These are phyloP conservation scores for Boletus insuetus DNA, from an alignment of 768 basidiomycete genomes.

Conservation along the genomic window DNA sequence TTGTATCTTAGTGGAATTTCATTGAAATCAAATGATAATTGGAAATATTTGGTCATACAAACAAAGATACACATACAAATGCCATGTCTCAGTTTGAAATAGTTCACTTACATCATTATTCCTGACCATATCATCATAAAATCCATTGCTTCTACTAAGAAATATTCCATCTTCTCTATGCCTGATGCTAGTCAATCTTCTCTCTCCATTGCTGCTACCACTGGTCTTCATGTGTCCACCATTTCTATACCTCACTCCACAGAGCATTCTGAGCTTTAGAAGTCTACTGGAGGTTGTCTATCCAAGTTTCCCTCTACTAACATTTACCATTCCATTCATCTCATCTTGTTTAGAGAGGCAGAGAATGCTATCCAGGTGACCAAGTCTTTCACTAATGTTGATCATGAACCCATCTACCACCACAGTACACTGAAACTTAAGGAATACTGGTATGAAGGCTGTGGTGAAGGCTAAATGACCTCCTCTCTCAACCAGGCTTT, in stretches of 20 bases:
- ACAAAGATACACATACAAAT: no score
- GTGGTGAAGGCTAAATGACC: background rate
- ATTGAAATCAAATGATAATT: no score
- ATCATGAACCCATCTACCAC: background rate
- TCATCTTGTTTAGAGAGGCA: no score
- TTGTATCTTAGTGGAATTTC: no score
- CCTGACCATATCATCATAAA: background rate
- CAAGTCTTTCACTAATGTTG: background rate
- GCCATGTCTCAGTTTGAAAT: no score
- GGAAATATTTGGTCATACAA: no score
- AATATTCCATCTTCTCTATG: background rate
- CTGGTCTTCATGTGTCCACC: background rate
- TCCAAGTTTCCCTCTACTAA: background rate
- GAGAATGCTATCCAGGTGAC: background rate
- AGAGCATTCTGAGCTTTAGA: no score
- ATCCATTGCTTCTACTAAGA: background rate
- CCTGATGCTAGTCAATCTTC: background rate
- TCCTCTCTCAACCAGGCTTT: background rate
- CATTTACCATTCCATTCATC: no score
- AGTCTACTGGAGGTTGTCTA: background rate
- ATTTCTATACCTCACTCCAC: background rate
- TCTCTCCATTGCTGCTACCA: background rate
- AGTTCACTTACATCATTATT: no score
- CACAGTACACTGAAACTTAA: background rate
- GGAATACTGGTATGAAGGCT: background rate